These are phyloP conservation scores for Boletus hoseneyae DNA, from an alignment of 1,284 basidiomycete species.

Conservation along the genomic window DNA sequence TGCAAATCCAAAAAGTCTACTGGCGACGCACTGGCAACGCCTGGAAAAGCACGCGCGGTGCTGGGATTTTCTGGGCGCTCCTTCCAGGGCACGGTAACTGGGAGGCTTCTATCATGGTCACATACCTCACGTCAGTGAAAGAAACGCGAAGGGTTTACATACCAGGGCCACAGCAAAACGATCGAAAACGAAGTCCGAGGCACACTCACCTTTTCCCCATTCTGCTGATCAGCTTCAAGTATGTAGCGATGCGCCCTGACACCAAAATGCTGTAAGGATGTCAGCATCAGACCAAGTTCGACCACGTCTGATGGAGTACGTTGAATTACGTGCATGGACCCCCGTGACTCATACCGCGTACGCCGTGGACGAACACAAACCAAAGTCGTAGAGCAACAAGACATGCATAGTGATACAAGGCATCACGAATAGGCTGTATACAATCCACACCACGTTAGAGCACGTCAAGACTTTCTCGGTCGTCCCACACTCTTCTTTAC, in stretches of 20 bases:
- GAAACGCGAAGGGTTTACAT: too few species aligned
- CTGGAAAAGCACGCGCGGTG: too few species aligned
- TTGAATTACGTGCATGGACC: background rate
- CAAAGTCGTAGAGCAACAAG: constrained; percentile 3
- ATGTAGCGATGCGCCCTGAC: too few species aligned
- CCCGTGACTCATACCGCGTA: background rate
- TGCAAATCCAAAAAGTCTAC: too few species aligned
- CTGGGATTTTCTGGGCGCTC: too few species aligned
- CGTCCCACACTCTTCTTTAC: constrained; percentile 20
- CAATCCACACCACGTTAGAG: background rate
- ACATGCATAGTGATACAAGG: constrained; percentile 21
- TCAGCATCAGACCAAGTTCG: too few species aligned
- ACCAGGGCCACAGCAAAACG: background rate
- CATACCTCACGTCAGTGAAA: background rate
- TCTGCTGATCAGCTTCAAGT: too few species aligned
- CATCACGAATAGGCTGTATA: constrained; percentile 9
- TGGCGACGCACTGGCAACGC: too few species aligned
- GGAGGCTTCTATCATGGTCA: background rate
- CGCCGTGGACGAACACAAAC: background rate
- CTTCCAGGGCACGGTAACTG: too few species aligned
- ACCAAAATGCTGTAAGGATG: too few species aligned
- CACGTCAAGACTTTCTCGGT: constrained; percentile 25
- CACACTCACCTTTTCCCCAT: background rate
- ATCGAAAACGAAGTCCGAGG: background rate
- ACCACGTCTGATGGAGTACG: too few species aligned